Evolutionary conservation across 2,329 filamentous ascomycete species (phyloP), one percentile per base, ranked within the genome.

Genomic region (Fusarium ambrosium): DNA sequence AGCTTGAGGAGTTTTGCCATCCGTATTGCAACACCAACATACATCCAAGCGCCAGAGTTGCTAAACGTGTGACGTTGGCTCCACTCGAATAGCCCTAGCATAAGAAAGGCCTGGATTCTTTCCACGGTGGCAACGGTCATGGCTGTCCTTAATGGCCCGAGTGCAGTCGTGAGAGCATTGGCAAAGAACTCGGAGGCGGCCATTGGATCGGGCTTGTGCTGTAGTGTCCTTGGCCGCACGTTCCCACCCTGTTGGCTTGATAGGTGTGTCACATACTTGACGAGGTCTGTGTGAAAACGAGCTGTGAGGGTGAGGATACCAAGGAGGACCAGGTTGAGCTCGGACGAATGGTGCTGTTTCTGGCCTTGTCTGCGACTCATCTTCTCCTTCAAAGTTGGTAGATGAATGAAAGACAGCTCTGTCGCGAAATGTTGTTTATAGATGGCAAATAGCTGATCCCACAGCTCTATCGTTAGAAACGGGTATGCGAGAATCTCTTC

Each of bases 61-160:
- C 85, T 86, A 2, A 83, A 83, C 6, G 83, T 83, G 7, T 87
- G 84, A 10, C 88, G 87, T 79, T 92, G 91, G 13, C 90, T 91
- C 92, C 92, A 94, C 72, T 94, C 92, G 71, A 94, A 93, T 13
- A 93, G 84, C 2, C 89, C 91, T 9, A 95, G 85, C 92, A 94
- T 94, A 11, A 94, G 85, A 55, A 91, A 87, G 1, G 92, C 91
- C 74, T 94, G 92, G 1, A 91, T 89, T 18, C 90, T 87, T 69
- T 93, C 90, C 4, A 94, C 84, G 1, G 89, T 90, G 6, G 89
- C 87, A 11, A 81, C 82, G 14, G 85, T 86, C 76, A 90, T 86
- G 58, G 83, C 85, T 58, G 81, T 86, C 76, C 83, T 86, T 75
- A 86, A 79, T 53, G 84, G 86, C 36, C 84, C 88, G 51, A 87